Evolutionary conservation across 202 grass and related monocot genomes (phyloP), one percentile per base, ranked within the genome.

Genomic region (Zoysia matrella): DNA sequence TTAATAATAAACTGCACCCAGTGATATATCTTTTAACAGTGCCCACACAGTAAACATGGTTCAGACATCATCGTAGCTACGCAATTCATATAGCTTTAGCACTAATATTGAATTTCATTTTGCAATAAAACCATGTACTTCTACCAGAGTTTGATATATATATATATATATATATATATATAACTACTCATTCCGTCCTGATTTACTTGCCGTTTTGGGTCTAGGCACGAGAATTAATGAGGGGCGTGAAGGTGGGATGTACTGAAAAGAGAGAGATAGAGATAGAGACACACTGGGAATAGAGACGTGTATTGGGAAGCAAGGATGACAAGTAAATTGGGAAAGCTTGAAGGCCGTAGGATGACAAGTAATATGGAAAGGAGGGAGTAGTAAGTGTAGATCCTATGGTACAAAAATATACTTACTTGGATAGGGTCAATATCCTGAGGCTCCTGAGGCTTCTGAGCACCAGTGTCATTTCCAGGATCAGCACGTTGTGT

Each of bases 341-440:
- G 22, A 30, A 30, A 30, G 22, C 22, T 30, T 30, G 22, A 30
- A 30, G 22, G 22, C 22, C 22, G 22, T 30, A 30, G 22, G 22
- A 30, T 30, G 22, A 30, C 22, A 30, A 30, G 22, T 30, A 30
- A 30, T 30, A 30, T 30, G 22, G 22, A 30, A 30, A 30, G 22
- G 22, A 30, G 22, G 22, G 22, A 30, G 22, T 66, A 46, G 53
- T 36, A 48, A 49, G 4, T 71, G 57, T 14, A 65, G 55, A 87
- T 76, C 45, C 45, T 72, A 67, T 56, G 57, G 43, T 62, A 76
- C 64, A 65, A 48, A 49, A 65, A 70, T 8, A 14, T 22, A 86
- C 86, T 88, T 86, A 97, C 94, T 83, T 93, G 88, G 72, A 97
- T 85, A 47, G 76, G 95, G 79, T 97, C 88, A 75, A 94, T 69